Evolutionary conservation across 768 basidiomycete species (phyloP), one percentile per base, ranked within the genome.

Genomic region (Termitomyces sp.): DNA sequence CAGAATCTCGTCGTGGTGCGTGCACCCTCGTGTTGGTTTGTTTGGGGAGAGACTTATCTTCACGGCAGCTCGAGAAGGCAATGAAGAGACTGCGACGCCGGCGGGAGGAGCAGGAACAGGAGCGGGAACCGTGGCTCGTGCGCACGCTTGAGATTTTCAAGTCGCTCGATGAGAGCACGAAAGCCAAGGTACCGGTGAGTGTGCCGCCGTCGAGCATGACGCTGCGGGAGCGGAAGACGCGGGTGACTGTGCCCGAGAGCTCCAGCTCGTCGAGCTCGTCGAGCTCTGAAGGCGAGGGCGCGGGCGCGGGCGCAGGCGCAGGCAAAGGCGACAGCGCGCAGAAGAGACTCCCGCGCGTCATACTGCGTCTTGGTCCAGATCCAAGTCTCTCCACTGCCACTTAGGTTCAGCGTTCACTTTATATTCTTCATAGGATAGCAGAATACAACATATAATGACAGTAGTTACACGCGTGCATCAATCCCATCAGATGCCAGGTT

Each of bases 1-100:
- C 76, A 79, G 16, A 87, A 88, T 54, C 76, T 92, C 6, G 59
- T 66, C 28, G 79, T 85, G 74, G 88, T 89, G 54, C 10, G 75
- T 67, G 32, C 10, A 3, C 1, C n/a, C 36, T 10, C 9, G 4
- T 50, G 10, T 9, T 14, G 32, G n/a, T 22, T 16, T 16, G 22
- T 30, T 5, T 30, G 7, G 30, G 5, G 6, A 30, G 5, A 7
- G 30, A 7, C 35, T 36, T 36, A 5, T 11, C 5, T 36, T 16
- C 16, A 11, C 10, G 36, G 6, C 18, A 90, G 88, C 73, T 90
- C 10, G 87, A 90, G 64, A 82, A 84, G 41, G 80, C 79, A 0
- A 78, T 78, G 11, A 88, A 88, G 68, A 82, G 82, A 66, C 79
- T 36, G 13, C 35, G 35, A 0, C 33, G 33, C 11, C 33, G 33